Evolutionary conservation across 148 eudicot species (phyloP), one percentile per base, ranked within the genome.

Genomic region (Rhododendron kiyosumense): DNA sequence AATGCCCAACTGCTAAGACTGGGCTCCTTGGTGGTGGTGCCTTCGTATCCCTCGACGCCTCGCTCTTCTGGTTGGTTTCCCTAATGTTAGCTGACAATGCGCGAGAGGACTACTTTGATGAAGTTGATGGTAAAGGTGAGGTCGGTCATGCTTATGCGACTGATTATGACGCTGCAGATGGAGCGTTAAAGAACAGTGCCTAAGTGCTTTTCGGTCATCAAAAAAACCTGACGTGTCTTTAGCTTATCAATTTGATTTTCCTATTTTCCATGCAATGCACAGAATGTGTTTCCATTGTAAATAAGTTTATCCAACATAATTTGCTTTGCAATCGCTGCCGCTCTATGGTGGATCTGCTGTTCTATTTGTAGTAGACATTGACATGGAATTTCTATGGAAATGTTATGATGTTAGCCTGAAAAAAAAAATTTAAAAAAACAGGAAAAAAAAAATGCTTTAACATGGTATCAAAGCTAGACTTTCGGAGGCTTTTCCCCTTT

Each of bases 21-120:
- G 99, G 99, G 3, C 92, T 96, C 77, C 94, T 96, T 36, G 99
- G 99, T 18, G 99, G 99, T 2, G 99, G 98, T 52, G 98, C 99
- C 17, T 96, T 96, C 82, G 86, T 96, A 34, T 91, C 99, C 34
- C 97, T 96, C 2, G 98, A 94, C 79, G 87, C 98, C 0, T 87
- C 96, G 86, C 96, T 96, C 85, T 91, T 96, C 88, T 96, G 98
- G 98, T 89, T 96, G 92, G 89, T 96, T n/a, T 90, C 98, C 80
- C 94, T 95, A 79, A 95, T 96, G 98, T 57, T 96, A 82, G 92
- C 96, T 32, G 85, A 87, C 85, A 96, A 96, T 79, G 97, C 94
- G 0, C 94, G 99, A 15, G 93, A 91, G 74, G 98, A 95, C 88
- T 96, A 94, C 92, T 92, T 96, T 79, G 96, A 93, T 32, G 96